A percentile compares a stretch with the other conserved stretches of the same genome.
Conservation (phyloP, 108 stramenopile genomes). For the Skeletonema grethae region DNA sequence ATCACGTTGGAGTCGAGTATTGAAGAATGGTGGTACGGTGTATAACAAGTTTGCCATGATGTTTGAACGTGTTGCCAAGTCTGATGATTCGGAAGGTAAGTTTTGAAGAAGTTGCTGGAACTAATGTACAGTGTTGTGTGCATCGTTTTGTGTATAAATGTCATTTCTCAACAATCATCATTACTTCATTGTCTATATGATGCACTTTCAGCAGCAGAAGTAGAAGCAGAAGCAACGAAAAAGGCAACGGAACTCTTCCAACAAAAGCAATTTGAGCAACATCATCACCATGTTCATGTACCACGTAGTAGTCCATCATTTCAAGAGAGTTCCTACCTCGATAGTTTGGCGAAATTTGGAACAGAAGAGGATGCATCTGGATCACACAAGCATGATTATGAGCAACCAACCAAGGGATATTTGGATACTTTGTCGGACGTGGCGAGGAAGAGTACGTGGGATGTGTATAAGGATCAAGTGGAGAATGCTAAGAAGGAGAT, state of each 20-base stretch:
- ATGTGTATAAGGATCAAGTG: slow-evolving; percentile 23
- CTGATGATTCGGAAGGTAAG: neutral
- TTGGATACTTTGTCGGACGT: slow-evolving; percentile 13
- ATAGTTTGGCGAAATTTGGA: neutral
- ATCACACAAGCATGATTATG: neutral
- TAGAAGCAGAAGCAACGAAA: slow-evolving; percentile 5
- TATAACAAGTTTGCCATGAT: slow-evolving; percentile 2
- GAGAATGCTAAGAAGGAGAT: slow-evolving; percentile 13
- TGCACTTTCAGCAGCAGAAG: no score
- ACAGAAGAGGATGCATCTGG: neutral
- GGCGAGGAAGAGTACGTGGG: slow-evolving; percentile 18
- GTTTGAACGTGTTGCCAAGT: neutral
- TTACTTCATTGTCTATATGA: no score
- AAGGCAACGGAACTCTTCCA: slow-evolving; percentile 21
- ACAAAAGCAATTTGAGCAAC: slow-evolving; percentile 33
- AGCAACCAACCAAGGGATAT: neutral
- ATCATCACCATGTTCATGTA: slow-evolving; percentile 37
- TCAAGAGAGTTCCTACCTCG: neutral
- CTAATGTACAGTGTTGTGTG: neutral
- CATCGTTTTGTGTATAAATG: neutral
- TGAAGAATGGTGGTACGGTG: neutral
- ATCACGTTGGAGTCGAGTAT: neutral
- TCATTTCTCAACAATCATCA: no score
- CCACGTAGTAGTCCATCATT: neutral
- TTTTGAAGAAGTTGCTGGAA: neutral